These are phyloP conservation scores for Hemisphaericaspora subhashii DNA, from an alignment of 1,139 yeast genomes.

Conservation along the genomic window DNA sequence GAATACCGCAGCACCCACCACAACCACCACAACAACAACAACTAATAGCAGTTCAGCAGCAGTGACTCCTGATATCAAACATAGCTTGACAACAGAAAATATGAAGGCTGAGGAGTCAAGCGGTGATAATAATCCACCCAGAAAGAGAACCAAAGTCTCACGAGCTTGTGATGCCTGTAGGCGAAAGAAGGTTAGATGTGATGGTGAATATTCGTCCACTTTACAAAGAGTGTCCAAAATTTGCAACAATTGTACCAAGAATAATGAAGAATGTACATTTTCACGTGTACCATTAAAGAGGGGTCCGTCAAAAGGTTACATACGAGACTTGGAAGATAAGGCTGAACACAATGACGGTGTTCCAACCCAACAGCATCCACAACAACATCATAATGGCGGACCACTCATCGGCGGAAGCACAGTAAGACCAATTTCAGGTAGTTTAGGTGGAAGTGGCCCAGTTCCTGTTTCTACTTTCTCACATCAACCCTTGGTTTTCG, in stretches of 20 bases:
- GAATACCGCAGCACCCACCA: not conserved
- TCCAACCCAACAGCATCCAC: conserved; percentile 4
- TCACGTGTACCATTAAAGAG: conserved; percentile 70
- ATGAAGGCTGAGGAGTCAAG: not conserved
- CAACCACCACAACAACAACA: conserved; percentile 3
- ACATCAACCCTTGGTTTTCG: conserved; percentile 21
- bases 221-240: conserved; percentile 46
- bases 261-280: conserved; percentile 57
- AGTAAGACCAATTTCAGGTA: not conserved
- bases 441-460: not conserved
- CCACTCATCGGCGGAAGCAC: conserved; percentile 1
- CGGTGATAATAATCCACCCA: conserved; percentile 24
- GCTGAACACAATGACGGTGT: conserved; percentile 7
- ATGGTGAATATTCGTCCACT: conserved; percentile 49
- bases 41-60: conserved; percentile 1
- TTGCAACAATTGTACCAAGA: conserved; percentile 59
- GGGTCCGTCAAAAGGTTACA: conserved; percentile 76
- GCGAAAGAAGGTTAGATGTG: conserved; percentile 62
- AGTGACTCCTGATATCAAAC: conserved; percentile 1
- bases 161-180: conserved; percentile 72
- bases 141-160: conserved; percentile 65
- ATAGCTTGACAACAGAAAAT: not conserved
- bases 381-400: conserved; percentile 6
- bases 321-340: conserved; percentile 43
- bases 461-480: conserved; percentile 4